Base-by-base conservation (phyloP, 2,329 filamentous ascomycete genomes). In the Colletotrichum limetticola region DNA sequence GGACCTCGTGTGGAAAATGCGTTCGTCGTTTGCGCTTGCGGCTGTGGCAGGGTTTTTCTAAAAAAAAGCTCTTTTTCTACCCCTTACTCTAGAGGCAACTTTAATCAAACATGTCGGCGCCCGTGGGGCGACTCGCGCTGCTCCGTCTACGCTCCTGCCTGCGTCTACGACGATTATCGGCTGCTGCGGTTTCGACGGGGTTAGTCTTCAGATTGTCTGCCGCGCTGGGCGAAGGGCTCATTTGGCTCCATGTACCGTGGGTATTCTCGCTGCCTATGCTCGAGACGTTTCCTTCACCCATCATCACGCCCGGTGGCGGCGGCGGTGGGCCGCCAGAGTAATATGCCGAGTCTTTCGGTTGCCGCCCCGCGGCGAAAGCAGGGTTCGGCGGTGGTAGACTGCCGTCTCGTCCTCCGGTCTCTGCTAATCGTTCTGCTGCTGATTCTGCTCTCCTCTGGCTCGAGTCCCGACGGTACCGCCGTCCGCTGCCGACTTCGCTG, bases 271-370 rank as follows among this genome's bases (percentile, higher is more conserved):
- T 87, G 66, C 80, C 85, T 58, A 86, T 75, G 74, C 85, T 88
- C 59, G 88, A 88, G 55, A 87, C 81, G 4, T 87, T 87, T 42
- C 80, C 81, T 3, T 81, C 82, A 1, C 82, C 82, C 19, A 81
- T 79, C 1, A 49, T 49, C 7, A 42, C 37, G 37, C 84, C 82
- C 8, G 78, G 77, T 32, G 75, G 75, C 1, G 83, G 85, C n/a
- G 85, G 83, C 19, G 84, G 84, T 3, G 84, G 83, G 72, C 83
- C 82, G 7, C 88, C 88, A 3, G 89, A 90, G 77, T 90, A 91
- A 76, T 92, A 91, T 9, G 89, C 88, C 57, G 89, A 90, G 77
- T 92, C 90, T 76, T 91, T 92, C 2, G 81, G 80, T 12, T 80
- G 83, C 76, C 85, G 85, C 71, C 84, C 83, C 0, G 85, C 85